Base-by-base conservation (phyloP, 306 rosid species). In the Medicago arabica region DNA sequence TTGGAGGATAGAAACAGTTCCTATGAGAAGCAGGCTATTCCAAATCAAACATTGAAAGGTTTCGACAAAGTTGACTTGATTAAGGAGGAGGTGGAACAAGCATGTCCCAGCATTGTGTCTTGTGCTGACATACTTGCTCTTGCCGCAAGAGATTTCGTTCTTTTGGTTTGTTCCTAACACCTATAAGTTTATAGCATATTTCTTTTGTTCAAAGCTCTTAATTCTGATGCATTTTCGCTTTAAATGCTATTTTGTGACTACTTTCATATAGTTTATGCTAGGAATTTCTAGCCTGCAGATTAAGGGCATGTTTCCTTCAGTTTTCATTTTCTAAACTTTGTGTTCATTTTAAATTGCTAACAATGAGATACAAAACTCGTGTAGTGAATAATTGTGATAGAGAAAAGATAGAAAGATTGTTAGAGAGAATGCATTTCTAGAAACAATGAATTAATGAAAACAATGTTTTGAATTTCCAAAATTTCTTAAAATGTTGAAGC, bases 1-100 rank as follows among this genome's bases (percentile, higher is more conserved):
- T 76, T 84, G 85, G 95, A 94, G 74, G 88, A 83, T 25, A 31
- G 15, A 43, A 89, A 78, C 81, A 63, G 46, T 38, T 75, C 96
- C 1, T 61, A 71, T 63, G 98, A 93, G 86, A 93, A 78, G 87
- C 86, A 85, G 65, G 98, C 98, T 13, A 43, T 83, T 15, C 98
- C 98, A 3, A 93, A 93, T 73, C 85, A 82, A 71, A 79, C 78
- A 19, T 69, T 87, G 81, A 82, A 46, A 75, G 90, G 88, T 23
- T 87, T 87, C 67, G 88, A 87, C 63, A 50, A 73, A 69, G 82
- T 87, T 70, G 90, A 84, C 67, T 17, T 54, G 81, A 84, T 87
- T 23, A 87, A 87, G 80, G 79, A 76, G 75, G 88, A 84, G 81
- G 77, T 84, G 67, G 90, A 84, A 69, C 86, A 84, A 80, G 76